Evolutionary conservation across 208 protist species (phyloP).

Genomic region (Acanthamoeba triangularis): DNA sequence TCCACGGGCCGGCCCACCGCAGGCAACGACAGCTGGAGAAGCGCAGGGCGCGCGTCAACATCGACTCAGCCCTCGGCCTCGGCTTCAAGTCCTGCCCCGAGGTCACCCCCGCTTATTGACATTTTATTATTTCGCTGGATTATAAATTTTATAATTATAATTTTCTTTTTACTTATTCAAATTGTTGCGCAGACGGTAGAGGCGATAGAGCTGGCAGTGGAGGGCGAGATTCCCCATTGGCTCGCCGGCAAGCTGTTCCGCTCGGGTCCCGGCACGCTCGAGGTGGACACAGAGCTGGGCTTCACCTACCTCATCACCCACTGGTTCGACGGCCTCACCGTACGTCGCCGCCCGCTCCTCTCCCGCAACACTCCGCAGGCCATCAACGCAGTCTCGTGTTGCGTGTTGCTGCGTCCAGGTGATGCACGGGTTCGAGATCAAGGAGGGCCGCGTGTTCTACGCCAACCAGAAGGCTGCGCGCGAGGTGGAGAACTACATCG

Average conservation of each 20-base stretch:
- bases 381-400: too few relatives aligned
- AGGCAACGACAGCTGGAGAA: background rate
- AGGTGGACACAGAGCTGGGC: background rate
- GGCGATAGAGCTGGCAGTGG: background rate
- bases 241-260: conserved; percentile 11
- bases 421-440: conserved; percentile 57
- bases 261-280: conserved; percentile 17
- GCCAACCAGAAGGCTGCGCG: conserved; percentile 22
- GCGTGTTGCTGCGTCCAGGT: background rate
- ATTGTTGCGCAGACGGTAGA: background rate
- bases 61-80: conserved; percentile 11
- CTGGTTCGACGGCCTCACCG: conserved; percentile 38
- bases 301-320: background rate
- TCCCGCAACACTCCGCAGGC: background rate
- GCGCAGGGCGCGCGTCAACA: background rate
- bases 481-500: conserved; percentile 28
- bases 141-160: too few relatives aligned
- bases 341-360: background rate
- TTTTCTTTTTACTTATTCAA: background rate
- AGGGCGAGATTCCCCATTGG: background rate
- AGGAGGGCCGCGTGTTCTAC: conserved; percentile 23
- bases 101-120: background rate
- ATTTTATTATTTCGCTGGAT: too few relatives aligned
- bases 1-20: background rate
- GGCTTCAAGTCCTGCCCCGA: conserved; percentile 53